Percentiles rank a stretch among this genome's conserved stretches.
phyloP scores from a whole-genome alignment of 495 filamentous ascomycete species.

The Aspergillus indologenus region DNA sequence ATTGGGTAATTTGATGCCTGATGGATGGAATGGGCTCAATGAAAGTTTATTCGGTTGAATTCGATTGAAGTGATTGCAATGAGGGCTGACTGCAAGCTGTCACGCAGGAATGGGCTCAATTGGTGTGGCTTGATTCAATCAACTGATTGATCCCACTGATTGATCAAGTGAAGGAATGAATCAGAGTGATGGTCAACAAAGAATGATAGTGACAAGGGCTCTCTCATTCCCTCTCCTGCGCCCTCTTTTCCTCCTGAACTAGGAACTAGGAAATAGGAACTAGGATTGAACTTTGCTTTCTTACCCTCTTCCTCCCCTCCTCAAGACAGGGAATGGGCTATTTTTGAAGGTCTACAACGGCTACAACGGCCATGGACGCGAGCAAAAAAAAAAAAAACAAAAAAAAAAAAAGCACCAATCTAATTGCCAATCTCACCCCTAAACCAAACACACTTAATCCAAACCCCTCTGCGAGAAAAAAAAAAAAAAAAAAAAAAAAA shows the following conservation, averaged over 20 bases:
- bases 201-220: conserved; percentile 8
- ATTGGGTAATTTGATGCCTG: not conserved
- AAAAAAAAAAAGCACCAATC: no score
- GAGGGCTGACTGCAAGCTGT: not conserved
- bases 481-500: no score
- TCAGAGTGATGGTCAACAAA: conserved; percentile 10
- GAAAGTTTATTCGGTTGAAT: not conserved
- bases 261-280: no score
- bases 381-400: no score
- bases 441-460: no score
- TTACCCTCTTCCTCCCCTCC: conserved; percentile 7
- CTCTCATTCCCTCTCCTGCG: conserved; percentile 18
- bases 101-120: conserved; percentile 5
- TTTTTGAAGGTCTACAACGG: conserved; percentile 16
- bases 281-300: conserved; percentile 3
- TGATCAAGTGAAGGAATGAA: conserved; percentile 9
- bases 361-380: conserved; percentile 1
- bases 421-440: no score
- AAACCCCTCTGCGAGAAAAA: no score
- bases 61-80: not conserved
- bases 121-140: not conserved
- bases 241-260: conserved; percentile 13
- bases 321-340: conserved; percentile 13
- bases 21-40: not conserved
- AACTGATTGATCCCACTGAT: no score